A percentile compares a stretch with the other conserved stretches of the same genome.
These are phyloP conservation scores for Letharia columbiana DNA, from an alignment of 495 filamentous ascomycete genomes.

Conservation along the genomic window DNA sequence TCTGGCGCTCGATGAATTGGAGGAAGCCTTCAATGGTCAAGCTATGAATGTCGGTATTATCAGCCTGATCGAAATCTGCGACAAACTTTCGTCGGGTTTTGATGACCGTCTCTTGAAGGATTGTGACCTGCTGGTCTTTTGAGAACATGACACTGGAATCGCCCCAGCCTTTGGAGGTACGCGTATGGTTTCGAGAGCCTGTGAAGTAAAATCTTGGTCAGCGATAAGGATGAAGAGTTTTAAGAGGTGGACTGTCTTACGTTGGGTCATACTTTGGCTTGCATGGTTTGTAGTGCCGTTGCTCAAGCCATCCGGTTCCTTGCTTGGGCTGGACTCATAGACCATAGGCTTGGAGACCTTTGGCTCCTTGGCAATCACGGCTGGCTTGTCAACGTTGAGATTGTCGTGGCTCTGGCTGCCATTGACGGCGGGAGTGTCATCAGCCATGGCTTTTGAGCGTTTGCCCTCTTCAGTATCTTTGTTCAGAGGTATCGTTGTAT, in stretches of 20 bases:
- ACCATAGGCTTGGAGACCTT: background rate
- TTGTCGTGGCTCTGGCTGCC: background rate
- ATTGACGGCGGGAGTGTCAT: background rate
- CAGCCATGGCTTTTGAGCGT: background rate
- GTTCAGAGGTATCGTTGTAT: background rate
- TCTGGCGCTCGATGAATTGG: constrained; percentile 29
- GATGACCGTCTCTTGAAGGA: constrained; percentile 21
- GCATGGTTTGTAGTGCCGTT: background rate
- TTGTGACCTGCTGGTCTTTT: constrained; percentile 20
- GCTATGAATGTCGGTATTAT: constrained; percentile 18
- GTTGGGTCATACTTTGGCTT: constrained; percentile 2
- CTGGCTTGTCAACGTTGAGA: constrained; percentile 6
- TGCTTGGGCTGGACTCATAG: background rate
- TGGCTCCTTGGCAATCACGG: background rate
- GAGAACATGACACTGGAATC: constrained; percentile 6
- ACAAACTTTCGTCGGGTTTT: constrained; percentile 14
- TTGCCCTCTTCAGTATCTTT: background rate
- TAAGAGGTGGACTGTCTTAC: background rate
- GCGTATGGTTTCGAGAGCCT: constrained; percentile 7
- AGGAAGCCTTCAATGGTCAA: constrained; percentile 26
- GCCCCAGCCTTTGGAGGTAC: constrained; percentile 8
- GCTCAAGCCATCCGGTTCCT: constrained; percentile 2
- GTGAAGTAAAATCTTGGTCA: background rate
- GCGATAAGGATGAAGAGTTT: background rate
- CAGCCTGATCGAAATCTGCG: constrained; percentile 17